Conservation (phyloP, 78 protist species). For the Protostelium mycophagum region DNA sequence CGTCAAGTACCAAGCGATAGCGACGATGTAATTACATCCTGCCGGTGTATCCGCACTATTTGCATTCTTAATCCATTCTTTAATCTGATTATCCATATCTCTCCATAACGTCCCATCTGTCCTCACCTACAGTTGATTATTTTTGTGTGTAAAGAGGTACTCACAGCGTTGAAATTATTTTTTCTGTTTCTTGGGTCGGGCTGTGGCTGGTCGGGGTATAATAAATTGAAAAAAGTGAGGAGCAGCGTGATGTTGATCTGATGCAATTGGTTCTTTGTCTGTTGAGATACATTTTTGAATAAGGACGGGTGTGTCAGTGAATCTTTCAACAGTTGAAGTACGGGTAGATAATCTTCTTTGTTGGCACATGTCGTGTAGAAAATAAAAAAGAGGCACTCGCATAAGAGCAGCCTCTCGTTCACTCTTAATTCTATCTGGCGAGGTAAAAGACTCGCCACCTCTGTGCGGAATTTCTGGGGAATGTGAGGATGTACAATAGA, state of each 20-base stretch:
- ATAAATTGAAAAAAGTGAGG: neutral
- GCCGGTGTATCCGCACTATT: neutral
- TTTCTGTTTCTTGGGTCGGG: neutral
- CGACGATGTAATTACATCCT: neutral
- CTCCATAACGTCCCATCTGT: neutral
- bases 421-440: neutral
- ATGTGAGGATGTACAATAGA: no score
- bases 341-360: neutral
- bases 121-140: no score
- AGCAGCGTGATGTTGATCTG: neutral
- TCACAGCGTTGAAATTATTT: neutral
- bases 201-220: neutral
- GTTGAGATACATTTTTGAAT: neutral
- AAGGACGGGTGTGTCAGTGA: neutral
- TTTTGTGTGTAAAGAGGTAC: no score
- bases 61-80: neutral
- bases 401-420: neutral
- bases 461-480: neutral
- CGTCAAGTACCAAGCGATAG: neutral
- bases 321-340: neutral
- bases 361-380: neutral
- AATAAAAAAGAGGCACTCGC: neutral
- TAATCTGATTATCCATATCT: neutral
- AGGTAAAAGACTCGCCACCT: neutral
- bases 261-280: neutral